Conservation (phyloP, 768 basidiomycete genomes). For the Termitomyces sp. region DNA sequence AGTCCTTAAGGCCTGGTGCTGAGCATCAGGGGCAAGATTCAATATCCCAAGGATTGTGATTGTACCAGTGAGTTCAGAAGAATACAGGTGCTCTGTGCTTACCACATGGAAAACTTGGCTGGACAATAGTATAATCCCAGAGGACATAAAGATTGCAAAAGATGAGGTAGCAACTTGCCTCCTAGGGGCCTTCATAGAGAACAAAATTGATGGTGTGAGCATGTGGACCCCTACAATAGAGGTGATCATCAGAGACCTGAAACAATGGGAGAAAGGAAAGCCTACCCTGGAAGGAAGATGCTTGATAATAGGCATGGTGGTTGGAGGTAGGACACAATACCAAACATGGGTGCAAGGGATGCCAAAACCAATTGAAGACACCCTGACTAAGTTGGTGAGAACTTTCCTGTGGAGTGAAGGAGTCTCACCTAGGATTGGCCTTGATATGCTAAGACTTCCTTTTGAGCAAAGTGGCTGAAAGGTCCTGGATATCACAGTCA, state of each 20-base stretch:
- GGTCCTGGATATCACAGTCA: not conserved
- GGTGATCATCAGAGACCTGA: not conserved
- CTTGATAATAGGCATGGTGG: conserved; percentile 21
- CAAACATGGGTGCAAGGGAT: conserved; percentile 32
- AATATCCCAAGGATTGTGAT: not conserved
- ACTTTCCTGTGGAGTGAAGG: too few relatives aligned
- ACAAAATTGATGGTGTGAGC: fast-evolving
- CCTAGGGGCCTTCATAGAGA: not conserved
- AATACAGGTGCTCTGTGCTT: too few relatives aligned
- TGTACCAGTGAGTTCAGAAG: not conserved
- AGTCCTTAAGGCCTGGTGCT: not conserved
- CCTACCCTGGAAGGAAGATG: conserved; percentile 23
- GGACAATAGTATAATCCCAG: too few relatives aligned
- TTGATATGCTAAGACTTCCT: conserved; percentile 19
- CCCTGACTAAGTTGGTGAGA: conserved; percentile 9
- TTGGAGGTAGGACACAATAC: conserved; percentile 22
- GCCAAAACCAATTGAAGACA: conserved; percentile 22
- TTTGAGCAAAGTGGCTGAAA: conserved; percentile 3
- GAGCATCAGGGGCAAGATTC: not conserved
- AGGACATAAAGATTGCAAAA: not conserved
- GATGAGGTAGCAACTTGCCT: not conserved
- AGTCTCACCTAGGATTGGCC: not conserved
- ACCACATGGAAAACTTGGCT: too few relatives aligned
- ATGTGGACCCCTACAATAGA: not conserved
- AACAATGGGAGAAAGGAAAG: not conserved